Evolutionary conservation across 169 alveolate genomes (phyloP), one percentile per base, ranked within the genome.

Genomic region (Ichthyophthirius multifiliis): DNA sequence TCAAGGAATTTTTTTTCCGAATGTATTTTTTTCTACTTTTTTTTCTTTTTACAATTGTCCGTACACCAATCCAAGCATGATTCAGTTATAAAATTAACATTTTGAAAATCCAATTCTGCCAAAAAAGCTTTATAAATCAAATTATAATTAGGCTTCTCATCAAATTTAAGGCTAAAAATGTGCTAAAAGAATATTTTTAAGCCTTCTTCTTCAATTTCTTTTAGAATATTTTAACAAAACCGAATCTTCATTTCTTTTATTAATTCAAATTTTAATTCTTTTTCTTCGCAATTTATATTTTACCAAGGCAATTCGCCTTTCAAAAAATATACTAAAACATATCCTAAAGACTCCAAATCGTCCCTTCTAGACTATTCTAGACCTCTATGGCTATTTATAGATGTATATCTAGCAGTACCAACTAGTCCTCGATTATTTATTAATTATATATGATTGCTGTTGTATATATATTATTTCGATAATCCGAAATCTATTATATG

Each of bases 331-430:
- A 83, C 76, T 9, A 90, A 75, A 12, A 89, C 88, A 81, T 86
- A 89, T 5, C 95, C 94, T 10, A 93, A 75, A 15, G 93, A 90
- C 71, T 93, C 96, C 35, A 93, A 77, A 83, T 93, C 96, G 79
- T 93, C 96, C 77, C 96, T 86, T 75, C 96, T 74, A 48, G 91
- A 74, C 75, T 90, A 83, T 47, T 93, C 96, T 23, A 83, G 67
- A 15, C 96, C 96, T 45, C 88, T 43, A 85, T 95, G 96, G 27
- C 95, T 89, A 76, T 95, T 95, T 1, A 93, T 81, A 12, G 93
- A 82, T 1, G 95, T 96, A 77, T 93, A 95, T 65, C 98, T 83
- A 13, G 98, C 98, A 23, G 98, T 95, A 1, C 98, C 98, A 18
- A 96, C 92, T 73, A 91, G 45, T 6, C 95, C 88, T 55, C 92